Base-by-base conservation (phyloP, 2,329 filamentous ascomycete genomes). In the Metarhizium guizhouense region DNA sequence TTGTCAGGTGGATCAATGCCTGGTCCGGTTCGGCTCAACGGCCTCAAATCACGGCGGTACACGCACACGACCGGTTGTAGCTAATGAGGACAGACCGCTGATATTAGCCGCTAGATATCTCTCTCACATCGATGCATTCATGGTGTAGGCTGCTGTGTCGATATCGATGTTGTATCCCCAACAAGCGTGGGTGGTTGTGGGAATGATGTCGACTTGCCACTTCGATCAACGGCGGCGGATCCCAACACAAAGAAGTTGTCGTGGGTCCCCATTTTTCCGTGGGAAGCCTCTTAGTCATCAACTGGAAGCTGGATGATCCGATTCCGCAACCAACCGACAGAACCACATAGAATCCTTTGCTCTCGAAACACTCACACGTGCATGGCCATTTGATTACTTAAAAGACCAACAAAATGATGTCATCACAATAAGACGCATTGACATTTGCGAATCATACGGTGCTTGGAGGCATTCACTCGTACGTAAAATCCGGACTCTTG, bases 21-120 rank as follows among this genome's bases (percentile, higher is more conserved):
- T 3, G 38, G 40, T 47, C 40, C 51, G 25, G 43, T 47, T 47
- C 14, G 47, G 20, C 51, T 47, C 51, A 59, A 54, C 56, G 67
- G 64, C 64, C 68, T 58, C 62, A 63, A 54, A 25, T 54, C 55
- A 53, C 29, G 47, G 32, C 52, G 51, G 20, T 16, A 20, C 45
- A 40, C 30, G 38, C 53, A 45, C 36, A 45, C 20, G 45, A 54
- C 45, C 32, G 32, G 49, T 13, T 18, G 20, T 16, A 14, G 36
- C 38, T 16, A 14, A 25, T 11, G 13, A 8, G 3, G 29, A 6
- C 11, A 38, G n/a, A 16, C 18, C 20, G 30, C 13, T 43, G 14
- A 6, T n/a, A 18, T 29, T 16, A 32, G 10, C 20, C 43, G 45
- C 34, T 40, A 30, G n/a, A 29, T 7, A 18, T 20, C 29, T n/a